Percentiles rank a stretch among this genome's conserved stretches.
Conservation (phyloP, 257 asterid genomes). For the Cynanchum wilfordii region DNA sequence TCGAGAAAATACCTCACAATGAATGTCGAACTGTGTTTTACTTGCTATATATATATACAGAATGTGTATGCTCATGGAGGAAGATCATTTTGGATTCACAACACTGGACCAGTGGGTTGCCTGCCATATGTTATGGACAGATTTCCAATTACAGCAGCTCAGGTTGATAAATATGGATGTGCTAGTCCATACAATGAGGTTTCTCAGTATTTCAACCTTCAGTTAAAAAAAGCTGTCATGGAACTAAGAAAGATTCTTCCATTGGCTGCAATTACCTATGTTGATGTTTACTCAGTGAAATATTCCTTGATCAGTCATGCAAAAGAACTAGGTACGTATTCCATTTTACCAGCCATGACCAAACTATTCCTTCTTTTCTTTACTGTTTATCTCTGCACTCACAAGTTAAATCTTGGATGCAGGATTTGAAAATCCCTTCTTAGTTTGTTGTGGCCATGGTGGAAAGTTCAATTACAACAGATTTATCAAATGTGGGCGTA, state of each 20-base stretch:
- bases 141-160: slow-evolving; percentile 43
- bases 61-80: slow-evolving; percentile 50
- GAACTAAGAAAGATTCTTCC: slow-evolving; percentile 59
- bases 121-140: slow-evolving; percentile 66
- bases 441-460: slow-evolving; percentile 76
- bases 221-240: slow-evolving; percentile 34
- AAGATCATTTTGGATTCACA: slow-evolving; percentile 71
- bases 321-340: slow-evolving; percentile 39
- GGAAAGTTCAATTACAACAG: slow-evolving; percentile 69
- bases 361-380: background rate
- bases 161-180: slow-evolving; percentile 61
- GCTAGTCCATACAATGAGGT: slow-evolving; percentile 63
- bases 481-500: slow-evolving; percentile 50
- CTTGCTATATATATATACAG: slow-evolving; percentile 20
- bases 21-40: background rate
- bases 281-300: slow-evolving; percentile 57
- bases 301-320: slow-evolving; percentile 50
- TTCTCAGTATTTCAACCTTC: slow-evolving; percentile 52
- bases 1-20: no score
- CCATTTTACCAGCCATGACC: background rate
- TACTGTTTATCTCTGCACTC: background rate
- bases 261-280: slow-evolving; percentile 55
- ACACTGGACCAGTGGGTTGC: slow-evolving; percentile 78
- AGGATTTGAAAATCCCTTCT: slow-evolving; percentile 65
- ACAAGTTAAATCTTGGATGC: slow-evolving; percentile 12